phyloP scores from a whole-genome alignment of 805 yeast species.

The Ogataea sp. region DNA sequence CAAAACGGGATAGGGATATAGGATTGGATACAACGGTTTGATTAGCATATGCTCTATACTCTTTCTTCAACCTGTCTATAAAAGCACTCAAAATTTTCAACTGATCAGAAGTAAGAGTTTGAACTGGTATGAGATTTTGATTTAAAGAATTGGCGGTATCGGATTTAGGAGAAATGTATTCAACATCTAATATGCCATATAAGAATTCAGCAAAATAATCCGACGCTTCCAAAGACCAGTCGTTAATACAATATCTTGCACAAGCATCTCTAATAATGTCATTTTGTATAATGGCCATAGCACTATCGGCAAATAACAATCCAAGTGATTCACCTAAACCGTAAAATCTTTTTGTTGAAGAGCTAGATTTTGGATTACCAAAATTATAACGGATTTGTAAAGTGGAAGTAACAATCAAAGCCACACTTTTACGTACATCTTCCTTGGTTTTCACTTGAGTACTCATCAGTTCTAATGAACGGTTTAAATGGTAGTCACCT shows the following conservation, averaged over 20 bases:
- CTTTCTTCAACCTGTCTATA: slow-evolving; percentile 14
- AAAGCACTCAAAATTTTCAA: slow-evolving; percentile 4
- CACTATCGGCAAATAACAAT: slow-evolving; percentile 11
- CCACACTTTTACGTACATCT: slow-evolving; percentile 8
- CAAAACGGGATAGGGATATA: slow-evolving; percentile 4
- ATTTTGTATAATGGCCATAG: slow-evolving; percentile 5
- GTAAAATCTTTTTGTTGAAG: slow-evolving; percentile 11
- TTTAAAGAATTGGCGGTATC: neutral
- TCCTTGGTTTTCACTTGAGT: slow-evolving; percentile 11
- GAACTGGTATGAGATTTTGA: slow-evolving; percentile 1
- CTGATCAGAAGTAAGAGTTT: slow-evolving; percentile 5
- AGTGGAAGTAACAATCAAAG: slow-evolving; percentile 10
- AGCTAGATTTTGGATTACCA: slow-evolving; percentile 10
- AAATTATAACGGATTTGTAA: slow-evolving; percentile 15
- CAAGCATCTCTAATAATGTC: slow-evolving; percentile 11
- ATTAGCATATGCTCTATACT: slow-evolving; percentile 14
- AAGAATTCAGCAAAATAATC: slow-evolving; percentile 17
- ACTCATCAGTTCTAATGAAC: slow-evolving; percentile 13
- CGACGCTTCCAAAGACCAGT: slow-evolving; percentile 9
- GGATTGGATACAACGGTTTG: slow-evolving; percentile 2
- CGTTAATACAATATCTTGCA: slow-evolving; percentile 15
- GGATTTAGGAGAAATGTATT: slow-evolving; percentile 4
- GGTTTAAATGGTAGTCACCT: slow-evolving; percentile 15
- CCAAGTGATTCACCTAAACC: slow-evolving; percentile 13
- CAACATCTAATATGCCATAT: slow-evolving; percentile 12